Base-by-base conservation (phyloP, 208 protist species). In the Acanthamoeba sp. region DNA sequence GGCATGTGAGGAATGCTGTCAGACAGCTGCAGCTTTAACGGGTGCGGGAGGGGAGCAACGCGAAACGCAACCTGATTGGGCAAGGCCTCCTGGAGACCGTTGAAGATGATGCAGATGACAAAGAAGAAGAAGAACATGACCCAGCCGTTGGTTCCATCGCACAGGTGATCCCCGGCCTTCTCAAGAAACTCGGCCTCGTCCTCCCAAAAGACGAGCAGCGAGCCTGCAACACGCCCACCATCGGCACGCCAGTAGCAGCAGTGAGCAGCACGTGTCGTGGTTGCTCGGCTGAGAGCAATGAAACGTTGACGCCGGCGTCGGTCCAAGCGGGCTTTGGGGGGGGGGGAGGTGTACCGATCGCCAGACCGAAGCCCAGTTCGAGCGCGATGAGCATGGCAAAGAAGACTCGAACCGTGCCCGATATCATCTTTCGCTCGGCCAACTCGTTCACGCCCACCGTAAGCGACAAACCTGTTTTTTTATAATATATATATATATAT, bases 301-400 rank as follows among this genome's bases (percentile, higher is more conserved):
- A n/a, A n/a, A n/a, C n/a, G n/a, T n/a, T n/a, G n/a, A n/a, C n/a
- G n/a, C n/a, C n/a, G n/a, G n/a, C n/a, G n/a, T n/a, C n/a, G n/a
- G n/a, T 62, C 16, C 16, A 22, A 22, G 55, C 12, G 55, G 12
- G 12, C 55, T 12, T 12, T 62, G 55, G 5, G 62, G 62, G 0
- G 29, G 29, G 0, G 7, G 2, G 22, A 20, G 1, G 62, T 3
- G 22, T 34, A 73, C 85, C 85, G 22, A 91, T 73, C 12, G 85
- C 85, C n/a, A 91, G 50, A 29, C 85, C 85, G 38, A 91, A 91
- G n/a, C 85, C 85, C 1, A 91, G 85, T 12, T 91, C 85, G 38
- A 91, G 48, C 38, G 57, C 48, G 42, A 91, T 91, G 42, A 91
- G 48, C 55, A 91, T 73, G 22, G 85, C 85, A 29, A 52, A 91